phyloP scores from a whole-genome alignment of 768 basidiomycete species.

The Psilocybe cubensis region DNA sequence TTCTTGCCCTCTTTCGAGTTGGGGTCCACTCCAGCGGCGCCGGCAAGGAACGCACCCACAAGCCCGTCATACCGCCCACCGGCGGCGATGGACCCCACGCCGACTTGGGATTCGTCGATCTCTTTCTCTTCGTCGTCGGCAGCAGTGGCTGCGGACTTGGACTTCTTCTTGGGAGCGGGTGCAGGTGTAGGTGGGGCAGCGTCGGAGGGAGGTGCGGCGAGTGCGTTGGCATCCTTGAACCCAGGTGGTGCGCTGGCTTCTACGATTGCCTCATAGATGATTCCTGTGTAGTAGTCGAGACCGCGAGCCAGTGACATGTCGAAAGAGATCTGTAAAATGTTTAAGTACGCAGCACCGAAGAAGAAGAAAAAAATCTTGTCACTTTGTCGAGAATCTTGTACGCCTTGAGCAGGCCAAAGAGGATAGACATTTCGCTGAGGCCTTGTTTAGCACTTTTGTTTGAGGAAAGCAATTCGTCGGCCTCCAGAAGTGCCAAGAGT shows the following conservation, averaged over 20 bases:
- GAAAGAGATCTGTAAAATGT: constrained; percentile 74
- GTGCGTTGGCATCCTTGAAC: constrained; percentile 58
- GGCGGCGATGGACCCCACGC: constrained; percentile 99
- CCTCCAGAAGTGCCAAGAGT: constrained; percentile 70
- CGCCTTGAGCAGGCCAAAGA: constrained; percentile 82
- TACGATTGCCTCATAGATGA: constrained; percentile 96
- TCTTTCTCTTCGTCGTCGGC: constrained; percentile 69
- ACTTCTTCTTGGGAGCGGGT: constrained; percentile 36
- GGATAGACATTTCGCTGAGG: constrained; percentile 80
- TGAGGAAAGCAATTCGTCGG: constrained; percentile 64
- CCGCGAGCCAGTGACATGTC: constrained; percentile 98
- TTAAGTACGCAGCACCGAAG: neutral
- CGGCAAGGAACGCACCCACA: constrained; percentile 88
- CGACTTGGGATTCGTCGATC: constrained; percentile 89
- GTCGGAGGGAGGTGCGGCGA: constrained; percentile 31
- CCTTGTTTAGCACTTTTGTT: constrained; percentile 83
- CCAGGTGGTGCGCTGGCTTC: constrained; percentile 93
- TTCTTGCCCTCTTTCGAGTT: constrained; percentile 55
- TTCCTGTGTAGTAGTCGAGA: constrained; percentile 97
- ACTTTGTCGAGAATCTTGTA: constrained; percentile 84
- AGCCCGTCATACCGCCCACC: constrained; percentile 97
- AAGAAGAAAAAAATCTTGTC: neutral
- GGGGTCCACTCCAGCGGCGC: constrained; percentile 64
- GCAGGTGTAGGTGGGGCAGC: constrained; percentile 27
- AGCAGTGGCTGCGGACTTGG: constrained; percentile 41